phyloP scores from a whole-genome alignment of 805 yeast species.

The Blastobotrys mokoenaii region DNA sequence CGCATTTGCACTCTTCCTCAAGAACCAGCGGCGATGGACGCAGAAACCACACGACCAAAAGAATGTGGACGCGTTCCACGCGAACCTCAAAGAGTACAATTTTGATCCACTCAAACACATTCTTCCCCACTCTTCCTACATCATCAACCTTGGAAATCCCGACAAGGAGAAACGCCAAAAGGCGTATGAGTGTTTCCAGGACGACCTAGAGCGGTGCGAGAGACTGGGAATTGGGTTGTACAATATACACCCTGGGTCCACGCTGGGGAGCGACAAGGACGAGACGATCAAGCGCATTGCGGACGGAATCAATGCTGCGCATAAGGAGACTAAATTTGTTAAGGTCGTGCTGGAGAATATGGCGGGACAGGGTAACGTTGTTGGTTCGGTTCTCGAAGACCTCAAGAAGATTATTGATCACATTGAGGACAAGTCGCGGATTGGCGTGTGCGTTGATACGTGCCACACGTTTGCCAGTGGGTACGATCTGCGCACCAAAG shows the following conservation, averaged over 20 bases:
- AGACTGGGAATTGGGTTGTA: conserved; percentile 73
- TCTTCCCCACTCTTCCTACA: conserved; percentile 91
- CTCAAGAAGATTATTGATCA: conserved; percentile 62
- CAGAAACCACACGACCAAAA: conserved; percentile 65
- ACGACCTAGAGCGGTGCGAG: conserved; percentile 85
- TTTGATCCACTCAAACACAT: conserved; percentile 72
- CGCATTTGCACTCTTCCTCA: conserved; percentile 83
- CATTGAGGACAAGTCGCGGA: conserved; percentile 71
- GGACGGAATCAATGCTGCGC: conserved; percentile 68
- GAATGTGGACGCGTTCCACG: conserved; percentile 59
- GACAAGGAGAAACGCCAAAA: conserved; percentile 69
- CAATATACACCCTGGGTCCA: conserved; percentile 85
- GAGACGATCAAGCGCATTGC: conserved; percentile 67
- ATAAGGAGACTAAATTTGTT: conserved; percentile 63
- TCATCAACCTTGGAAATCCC: conserved; percentile 89
- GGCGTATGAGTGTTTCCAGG: conserved; percentile 70
- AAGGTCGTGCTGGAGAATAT: conserved; percentile 89
- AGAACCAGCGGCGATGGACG: conserved; percentile 86
- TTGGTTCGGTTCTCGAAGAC: conserved; percentile 77
- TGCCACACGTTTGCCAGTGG: conserved; percentile 98
- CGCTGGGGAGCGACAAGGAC: conserved; percentile 60
- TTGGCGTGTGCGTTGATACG: conserved; percentile 96
- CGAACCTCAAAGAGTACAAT: conserved; percentile 50
- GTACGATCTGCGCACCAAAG: conserved; percentile 65
- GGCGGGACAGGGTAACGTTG: conserved; percentile 94